These are phyloP conservation scores for Hyaloscypha hepaticicola DNA, from an alignment of 495 filamentous ascomycete genomes.

Conservation along the genomic window DNA sequence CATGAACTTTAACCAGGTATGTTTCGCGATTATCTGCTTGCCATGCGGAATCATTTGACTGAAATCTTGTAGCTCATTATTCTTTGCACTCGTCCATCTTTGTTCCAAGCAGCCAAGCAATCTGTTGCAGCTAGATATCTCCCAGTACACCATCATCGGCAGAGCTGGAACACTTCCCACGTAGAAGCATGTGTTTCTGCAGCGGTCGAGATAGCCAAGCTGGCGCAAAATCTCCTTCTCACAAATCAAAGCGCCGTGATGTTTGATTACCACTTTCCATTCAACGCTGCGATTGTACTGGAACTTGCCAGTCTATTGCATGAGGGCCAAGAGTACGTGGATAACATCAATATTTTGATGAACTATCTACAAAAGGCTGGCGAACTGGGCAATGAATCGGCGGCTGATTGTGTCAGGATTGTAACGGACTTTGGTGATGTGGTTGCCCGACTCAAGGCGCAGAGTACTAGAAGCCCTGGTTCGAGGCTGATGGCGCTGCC, in stretches of 20 bases:
- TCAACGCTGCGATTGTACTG: constrained; percentile 45
- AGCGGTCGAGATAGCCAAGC: background rate
- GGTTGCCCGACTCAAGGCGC: background rate
- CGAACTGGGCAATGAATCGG: constrained; percentile 9
- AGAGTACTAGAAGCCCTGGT: background rate
- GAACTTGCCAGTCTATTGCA: constrained; percentile 39
- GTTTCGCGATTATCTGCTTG: background rate
- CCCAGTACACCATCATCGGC: background rate
- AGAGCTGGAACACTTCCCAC: background rate
- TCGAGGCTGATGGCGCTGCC: background rate
- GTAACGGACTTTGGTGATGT: constrained; percentile 7
- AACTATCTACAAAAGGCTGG: constrained; percentile 5
- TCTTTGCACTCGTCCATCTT: constrained; percentile 40
- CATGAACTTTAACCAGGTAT: background rate
- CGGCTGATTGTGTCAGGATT: constrained; percentile 7
- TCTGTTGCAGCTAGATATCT: constrained; percentile 30
- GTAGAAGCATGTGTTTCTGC: background rate
- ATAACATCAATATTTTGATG: constrained; percentile 33
- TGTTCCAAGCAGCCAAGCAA: constrained; percentile 40
- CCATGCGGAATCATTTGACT: background rate
- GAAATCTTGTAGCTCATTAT: constrained; percentile 37
- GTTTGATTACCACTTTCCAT: constrained; percentile 42
- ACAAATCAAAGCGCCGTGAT: constrained; percentile 17
- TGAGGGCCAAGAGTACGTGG: constrained; percentile 28
- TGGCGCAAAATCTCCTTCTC: constrained; percentile 30